Conservation (phyloP, 495 filamentous ascomycete genomes). For the Aspergillus coremiiformis region DNA sequence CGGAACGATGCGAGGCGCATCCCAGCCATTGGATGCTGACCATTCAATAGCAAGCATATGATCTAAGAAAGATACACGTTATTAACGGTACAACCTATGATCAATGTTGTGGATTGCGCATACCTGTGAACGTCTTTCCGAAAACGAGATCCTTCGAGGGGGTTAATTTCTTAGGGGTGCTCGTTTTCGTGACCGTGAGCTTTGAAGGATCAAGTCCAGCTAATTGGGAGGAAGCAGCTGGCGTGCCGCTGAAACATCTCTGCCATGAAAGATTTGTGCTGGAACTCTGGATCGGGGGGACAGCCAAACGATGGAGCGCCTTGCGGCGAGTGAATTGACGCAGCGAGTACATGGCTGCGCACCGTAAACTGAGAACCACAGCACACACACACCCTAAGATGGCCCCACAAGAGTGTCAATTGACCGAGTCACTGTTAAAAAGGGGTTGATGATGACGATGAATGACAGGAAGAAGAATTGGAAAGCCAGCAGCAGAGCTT, state of each 20-base stretch:
- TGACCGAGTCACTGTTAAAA: not conserved
- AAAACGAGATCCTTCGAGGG: slow-evolving; percentile 78
- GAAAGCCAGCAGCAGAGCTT: slow-evolving; percentile 16
- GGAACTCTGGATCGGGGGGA: slow-evolving; percentile 20
- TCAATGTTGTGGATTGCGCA: not conserved
- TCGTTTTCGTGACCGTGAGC: slow-evolving; percentile 65
- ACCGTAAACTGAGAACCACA: not conserved
- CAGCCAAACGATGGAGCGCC: slow-evolving; percentile 23
- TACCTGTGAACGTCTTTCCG: slow-evolving; percentile 81
- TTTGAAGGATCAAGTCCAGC: slow-evolving; percentile 66
- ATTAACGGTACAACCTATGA: slow-evolving; percentile 9
- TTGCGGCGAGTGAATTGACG: slow-evolving; percentile 35
- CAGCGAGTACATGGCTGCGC: slow-evolving; percentile 31
- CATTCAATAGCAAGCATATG: slow-evolving; percentile 97
- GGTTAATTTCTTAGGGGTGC: slow-evolving; percentile 62
- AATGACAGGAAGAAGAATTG: slow-evolving; percentile 1
- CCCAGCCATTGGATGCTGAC: slow-evolving; percentile 77
- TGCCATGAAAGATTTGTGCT: slow-evolving; percentile 27
- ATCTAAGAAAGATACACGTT: slow-evolving; percentile 45
- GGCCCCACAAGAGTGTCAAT: not conserved
- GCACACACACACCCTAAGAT: not conserved
- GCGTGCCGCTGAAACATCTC: slow-evolving; percentile 54
- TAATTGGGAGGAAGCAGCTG: slow-evolving; percentile 46
- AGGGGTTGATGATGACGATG: slow-evolving; percentile 1
- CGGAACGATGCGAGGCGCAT: slow-evolving; percentile 69